Evolutionary conservation across 2,329 filamentous ascomycete genomes (phyloP).

Genomic region (Coniochaeta hoffmannii): DNA sequence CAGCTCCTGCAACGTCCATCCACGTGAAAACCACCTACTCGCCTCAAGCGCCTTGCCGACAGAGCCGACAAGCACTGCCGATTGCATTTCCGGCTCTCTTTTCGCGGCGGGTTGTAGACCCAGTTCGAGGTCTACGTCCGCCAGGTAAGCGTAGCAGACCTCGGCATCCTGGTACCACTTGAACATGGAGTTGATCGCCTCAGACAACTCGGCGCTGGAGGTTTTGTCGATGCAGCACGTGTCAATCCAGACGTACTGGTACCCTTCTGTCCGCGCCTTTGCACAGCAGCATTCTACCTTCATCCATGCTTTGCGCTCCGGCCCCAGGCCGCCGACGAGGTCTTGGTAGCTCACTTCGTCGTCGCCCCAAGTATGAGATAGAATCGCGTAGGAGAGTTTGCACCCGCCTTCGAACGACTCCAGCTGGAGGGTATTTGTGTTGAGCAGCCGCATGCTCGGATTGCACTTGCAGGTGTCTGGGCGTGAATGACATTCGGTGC

Average conservation of each 20-base stretch:
- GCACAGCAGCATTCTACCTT: slow-evolving; percentile 5
- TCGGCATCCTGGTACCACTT: slow-evolving; percentile 1
- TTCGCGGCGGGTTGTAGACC: background rate
- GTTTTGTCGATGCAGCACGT: slow-evolving; percentile 1
- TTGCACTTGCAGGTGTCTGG: background rate
- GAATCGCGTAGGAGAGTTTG: slow-evolving; percentile 14
- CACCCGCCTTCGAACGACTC: slow-evolving; percentile 7
- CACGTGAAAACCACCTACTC: slow-evolving; percentile 1
- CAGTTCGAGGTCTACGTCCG: background rate
- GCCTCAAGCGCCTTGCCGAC: background rate
- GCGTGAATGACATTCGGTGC: background rate
- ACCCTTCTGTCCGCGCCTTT: slow-evolving; percentile 3
- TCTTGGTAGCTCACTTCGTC: slow-evolving; percentile 3
- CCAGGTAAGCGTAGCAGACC: slow-evolving; percentile 3
- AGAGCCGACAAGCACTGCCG: background rate
- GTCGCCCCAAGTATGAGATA: slow-evolving; percentile 6
- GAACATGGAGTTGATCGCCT: slow-evolving; percentile 1
- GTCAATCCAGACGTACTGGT: slow-evolving; percentile 8
- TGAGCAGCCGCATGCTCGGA: slow-evolving; percentile 10
- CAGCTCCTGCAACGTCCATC: slow-evolving; percentile 1
- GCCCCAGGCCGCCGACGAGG: background rate
- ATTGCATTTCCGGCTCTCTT: background rate
- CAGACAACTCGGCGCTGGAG: background rate
- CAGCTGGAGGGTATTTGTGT: slow-evolving; percentile 9
- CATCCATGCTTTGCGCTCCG: background rate